Percentiles rank a stretch among this genome's conserved stretches.
Evolutionary conservation across 202 grass and related monocot genomes (phyloP).

Genomic region (Panicum hallii): DNA sequence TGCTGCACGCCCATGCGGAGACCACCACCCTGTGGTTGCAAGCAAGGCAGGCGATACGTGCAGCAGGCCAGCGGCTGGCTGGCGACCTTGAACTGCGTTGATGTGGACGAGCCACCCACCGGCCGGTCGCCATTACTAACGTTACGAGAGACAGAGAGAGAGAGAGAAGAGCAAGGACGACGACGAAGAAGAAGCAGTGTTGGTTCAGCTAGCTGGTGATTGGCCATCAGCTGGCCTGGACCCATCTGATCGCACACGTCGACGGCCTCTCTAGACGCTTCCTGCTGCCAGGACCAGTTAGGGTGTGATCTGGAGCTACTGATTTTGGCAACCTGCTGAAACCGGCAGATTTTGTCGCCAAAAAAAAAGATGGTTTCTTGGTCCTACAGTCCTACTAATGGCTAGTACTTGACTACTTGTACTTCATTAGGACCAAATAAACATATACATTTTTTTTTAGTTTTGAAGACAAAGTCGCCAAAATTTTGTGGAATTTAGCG

Average conservation of each 20-base stretch:
- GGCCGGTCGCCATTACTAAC: constrained; percentile 1
- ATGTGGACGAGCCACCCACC: not conserved
- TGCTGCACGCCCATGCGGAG: not conserved
- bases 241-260: not conserved
- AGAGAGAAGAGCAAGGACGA: too few species aligned
- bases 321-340: not conserved
- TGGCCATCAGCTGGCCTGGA: not conserved
- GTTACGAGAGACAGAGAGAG: not conserved
- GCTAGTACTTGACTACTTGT: too few species aligned
- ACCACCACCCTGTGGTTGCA: not conserved
- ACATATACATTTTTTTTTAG: too few species aligned
- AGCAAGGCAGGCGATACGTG: not conserved
- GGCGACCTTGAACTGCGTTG: not conserved
- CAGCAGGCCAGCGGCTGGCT: not conserved
- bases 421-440: too few species aligned
- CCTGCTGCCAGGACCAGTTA: not conserved
- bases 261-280: not conserved
- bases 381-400: too few species aligned
- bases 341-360: not conserved
- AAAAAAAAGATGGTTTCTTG: not conserved
- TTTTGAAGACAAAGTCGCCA: too few species aligned
- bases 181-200: not conserved
- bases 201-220: not conserved
- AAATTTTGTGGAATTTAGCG: too few species aligned
- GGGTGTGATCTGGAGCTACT: not conserved